Evolutionary conservation across 345 rosid genomes (phyloP).

Genomic region (Lenwebbia sp.): DNA sequence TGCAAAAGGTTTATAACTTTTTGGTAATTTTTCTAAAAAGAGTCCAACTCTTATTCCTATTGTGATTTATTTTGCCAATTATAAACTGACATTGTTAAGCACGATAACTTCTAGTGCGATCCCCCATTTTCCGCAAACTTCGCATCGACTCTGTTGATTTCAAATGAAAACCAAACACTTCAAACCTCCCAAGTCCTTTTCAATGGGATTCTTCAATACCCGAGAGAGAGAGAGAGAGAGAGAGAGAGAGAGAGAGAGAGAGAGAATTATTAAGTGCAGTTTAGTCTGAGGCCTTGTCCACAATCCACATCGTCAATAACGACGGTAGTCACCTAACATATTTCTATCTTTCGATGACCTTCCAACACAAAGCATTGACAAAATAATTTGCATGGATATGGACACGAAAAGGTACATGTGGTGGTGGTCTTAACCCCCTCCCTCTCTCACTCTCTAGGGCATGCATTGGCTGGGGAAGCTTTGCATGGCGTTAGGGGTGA

Average conservation of each 20-base stretch:
- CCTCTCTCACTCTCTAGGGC: not conserved
- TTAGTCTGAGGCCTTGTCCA: not conserved
- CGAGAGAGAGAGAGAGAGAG: not conserved
- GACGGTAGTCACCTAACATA: not conserved
- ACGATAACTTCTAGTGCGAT: not conserved
- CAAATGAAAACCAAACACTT: not conserved
- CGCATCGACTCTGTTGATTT: not conserved
- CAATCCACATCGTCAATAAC: not conserved
- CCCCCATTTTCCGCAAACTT: not conserved
- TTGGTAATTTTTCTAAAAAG: not conserved
- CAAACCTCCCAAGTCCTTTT: not conserved
- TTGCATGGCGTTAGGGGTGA: not conserved
- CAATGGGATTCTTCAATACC: not conserved
- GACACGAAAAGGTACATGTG: not conserved
- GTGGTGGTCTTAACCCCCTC: not conserved
- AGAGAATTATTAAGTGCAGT: not conserved
- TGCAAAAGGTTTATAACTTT: no score
- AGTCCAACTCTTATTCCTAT: not conserved
- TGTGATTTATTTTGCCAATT: not conserved
- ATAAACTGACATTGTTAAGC: not conserved
- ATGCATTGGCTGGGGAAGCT: not conserved
- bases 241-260: not conserved
- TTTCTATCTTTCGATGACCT: not conserved
- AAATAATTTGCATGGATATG: not conserved
- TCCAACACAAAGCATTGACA: not conserved